Base-by-base conservation (phyloP, 805 yeast species). In the Candida ortonii region DNA sequence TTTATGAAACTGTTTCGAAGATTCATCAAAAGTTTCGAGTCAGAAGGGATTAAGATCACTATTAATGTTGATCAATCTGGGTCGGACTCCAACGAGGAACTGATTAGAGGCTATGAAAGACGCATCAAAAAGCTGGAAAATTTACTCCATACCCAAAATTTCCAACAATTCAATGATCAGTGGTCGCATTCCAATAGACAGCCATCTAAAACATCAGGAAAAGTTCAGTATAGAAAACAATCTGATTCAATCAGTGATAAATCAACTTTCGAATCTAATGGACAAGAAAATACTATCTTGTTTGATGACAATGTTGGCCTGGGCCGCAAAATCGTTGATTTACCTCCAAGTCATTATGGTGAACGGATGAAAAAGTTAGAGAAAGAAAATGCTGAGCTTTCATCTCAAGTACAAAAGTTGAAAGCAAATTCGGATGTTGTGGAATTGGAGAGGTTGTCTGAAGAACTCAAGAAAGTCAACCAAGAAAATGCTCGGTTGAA, bases 41-140 rank as follows among this genome's bases (percentile, higher is more conserved):
- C 68, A 5, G 63, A 61, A 16, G 62, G 61, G 0, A 30, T 61
- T 9, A 26, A 25, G 7, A 53, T 59, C 27, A 43, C 43, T 12
- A 22, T 72, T 55, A 65, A 61, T 36, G 49, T 43, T 19, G 53
- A 60, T 18, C 57, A 65, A 8, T 57, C 62, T 22, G 30, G 60
- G 4, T 16, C 35, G 7, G 36, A 27, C 9, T 11, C 44, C 2
- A 35, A 35, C 20, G 53, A 61, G 3, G 76, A 69, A 26, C 50
- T 71, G 9, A 62, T 82, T 8, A 69, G 69, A 43, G 85, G 84
- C 0, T 80, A 87, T 44, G 81, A 81, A 53, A 59, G 74, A 8
- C 65, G 95, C 34, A 84, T 90, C 25, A 76, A 75, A 42, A 83
- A 83, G 46, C 68, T 90, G 33, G 96, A 88, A 47, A 80, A 76